Conservation (phyloP, 148 eudicot genomes). For the Arctostaphylos glauca region DNA sequence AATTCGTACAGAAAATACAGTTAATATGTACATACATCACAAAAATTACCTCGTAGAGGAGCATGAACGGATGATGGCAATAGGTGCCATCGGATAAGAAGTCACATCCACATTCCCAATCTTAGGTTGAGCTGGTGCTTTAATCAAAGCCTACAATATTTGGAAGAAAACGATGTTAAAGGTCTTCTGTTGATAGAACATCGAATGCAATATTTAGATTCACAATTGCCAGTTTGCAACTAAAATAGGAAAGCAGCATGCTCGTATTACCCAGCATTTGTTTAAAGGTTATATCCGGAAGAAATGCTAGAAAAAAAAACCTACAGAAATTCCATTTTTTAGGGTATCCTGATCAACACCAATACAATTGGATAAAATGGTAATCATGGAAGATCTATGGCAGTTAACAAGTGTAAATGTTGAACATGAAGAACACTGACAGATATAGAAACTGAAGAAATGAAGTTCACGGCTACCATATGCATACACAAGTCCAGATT, state of each 20-base stretch:
- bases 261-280: background rate
- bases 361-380: background rate
- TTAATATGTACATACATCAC: background rate
- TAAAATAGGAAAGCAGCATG: background rate
- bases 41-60: conserved; percentile 83
- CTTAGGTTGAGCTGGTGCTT: conserved; percentile 48
- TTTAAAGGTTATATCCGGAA: background rate
- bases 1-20: background rate
- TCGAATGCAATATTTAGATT: background rate
- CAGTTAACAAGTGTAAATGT: background rate
- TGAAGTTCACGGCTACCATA: no score
- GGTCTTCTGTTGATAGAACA: background rate
- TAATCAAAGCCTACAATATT: conserved; percentile 61
- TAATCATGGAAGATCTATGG: background rate
- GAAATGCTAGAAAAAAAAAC: background rate
- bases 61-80: conserved; percentile 73
- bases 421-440: background rate
- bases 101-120: conserved; percentile 32
- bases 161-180: background rate
- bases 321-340: background rate
- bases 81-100: conserved; percentile 81
- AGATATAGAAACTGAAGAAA: background rate
- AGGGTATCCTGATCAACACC: background rate
- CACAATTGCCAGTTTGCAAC: background rate
- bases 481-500: no score